These are phyloP conservation scores for Plasmopara halstedii DNA, from an alignment of 352 stramenopile genomes.

Conservation along the genomic window DNA sequence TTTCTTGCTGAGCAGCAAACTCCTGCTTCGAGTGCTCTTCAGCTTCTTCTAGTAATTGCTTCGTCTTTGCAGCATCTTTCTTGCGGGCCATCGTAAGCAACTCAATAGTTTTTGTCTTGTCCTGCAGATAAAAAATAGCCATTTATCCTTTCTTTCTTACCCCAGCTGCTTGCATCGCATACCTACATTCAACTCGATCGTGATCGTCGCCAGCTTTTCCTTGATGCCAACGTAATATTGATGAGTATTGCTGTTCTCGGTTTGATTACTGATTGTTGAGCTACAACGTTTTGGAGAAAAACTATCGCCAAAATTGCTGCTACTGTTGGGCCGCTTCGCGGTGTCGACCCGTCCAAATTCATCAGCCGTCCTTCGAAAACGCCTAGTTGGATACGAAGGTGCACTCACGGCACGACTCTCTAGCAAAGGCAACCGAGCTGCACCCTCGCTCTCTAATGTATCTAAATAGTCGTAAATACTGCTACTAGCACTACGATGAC, in stretches of 20 bases:
- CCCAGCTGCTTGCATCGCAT: background rate
- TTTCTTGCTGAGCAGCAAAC: slow-evolving; percentile 48
- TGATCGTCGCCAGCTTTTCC: slow-evolving; percentile 70
- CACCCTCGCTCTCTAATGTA: slow-evolving; percentile 54
- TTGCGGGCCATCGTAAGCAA: slow-evolving; percentile 64
- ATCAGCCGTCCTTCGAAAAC: slow-evolving; percentile 2
- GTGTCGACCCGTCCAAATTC: slow-evolving; percentile 35
- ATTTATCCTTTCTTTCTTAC: slow-evolving; percentile 1
- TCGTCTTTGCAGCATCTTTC: slow-evolving; percentile 65
- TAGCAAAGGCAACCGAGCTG: slow-evolving; percentile 39
- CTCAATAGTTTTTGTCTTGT: slow-evolving; percentile 83
- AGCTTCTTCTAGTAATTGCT: slow-evolving; percentile 37
- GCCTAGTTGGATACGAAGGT: slow-evolving; percentile 5
- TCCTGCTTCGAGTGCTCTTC: slow-evolving; percentile 45
- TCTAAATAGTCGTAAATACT: slow-evolving; percentile 82
- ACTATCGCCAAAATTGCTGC: slow-evolving; percentile 1
- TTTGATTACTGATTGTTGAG: slow-evolving; percentile 24
- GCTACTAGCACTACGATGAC: slow-evolving; percentile 11
- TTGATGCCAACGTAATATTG: slow-evolving; percentile 69
- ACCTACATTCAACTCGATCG: slow-evolving; percentile 68
- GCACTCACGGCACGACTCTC: slow-evolving; percentile 11
- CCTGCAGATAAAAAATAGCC: slow-evolving; percentile 20
- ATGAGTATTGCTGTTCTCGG: slow-evolving; percentile 29
- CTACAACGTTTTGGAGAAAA: slow-evolving; percentile 22
- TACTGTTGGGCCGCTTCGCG: slow-evolving; percentile 3